Evolutionary conservation across 148 eudicot species (phyloP).

Genomic region (Chenopodium album): DNA sequence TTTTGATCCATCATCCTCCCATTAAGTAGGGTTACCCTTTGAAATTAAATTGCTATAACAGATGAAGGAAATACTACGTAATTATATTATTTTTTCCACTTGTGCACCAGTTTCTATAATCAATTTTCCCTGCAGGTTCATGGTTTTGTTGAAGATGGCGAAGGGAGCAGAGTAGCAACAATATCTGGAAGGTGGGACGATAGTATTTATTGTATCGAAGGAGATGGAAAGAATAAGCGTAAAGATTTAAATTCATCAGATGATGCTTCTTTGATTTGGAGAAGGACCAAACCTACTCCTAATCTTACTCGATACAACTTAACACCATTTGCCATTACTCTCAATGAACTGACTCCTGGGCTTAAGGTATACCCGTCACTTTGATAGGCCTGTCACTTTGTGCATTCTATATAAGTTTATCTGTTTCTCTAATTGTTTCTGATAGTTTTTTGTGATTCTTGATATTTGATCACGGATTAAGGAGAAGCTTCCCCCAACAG

Average conservation of each 20-base stretch:
- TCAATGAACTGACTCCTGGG: constrained; percentile 87
- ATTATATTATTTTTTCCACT: too few species aligned
- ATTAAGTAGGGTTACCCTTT: too few species aligned
- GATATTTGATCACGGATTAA: constrained; percentile 49
- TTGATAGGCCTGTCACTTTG: constrained; percentile 17
- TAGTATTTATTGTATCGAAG: constrained; percentile 52
- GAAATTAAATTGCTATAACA: too few species aligned
- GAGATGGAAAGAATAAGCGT: constrained; percentile 52
- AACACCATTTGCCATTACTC: constrained; percentile 74
- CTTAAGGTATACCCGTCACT: constrained; percentile 52
- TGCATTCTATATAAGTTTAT: constrained; percentile 20
- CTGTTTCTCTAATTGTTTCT: constrained; percentile 31
- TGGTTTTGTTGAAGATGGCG: constrained; percentile 71
- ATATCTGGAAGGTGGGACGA: constrained; percentile 87
- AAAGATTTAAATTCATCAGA: constrained; percentile 46
- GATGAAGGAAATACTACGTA: too few species aligned
- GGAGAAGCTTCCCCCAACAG: constrained; percentile 94
- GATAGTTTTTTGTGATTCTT: constrained; percentile 37
- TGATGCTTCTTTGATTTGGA: constrained; percentile 68
- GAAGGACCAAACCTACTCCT: constrained; percentile 54
- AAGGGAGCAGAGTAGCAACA: constrained; percentile 60
- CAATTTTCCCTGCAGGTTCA: constrained; percentile 52
- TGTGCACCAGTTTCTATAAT: too few species aligned
- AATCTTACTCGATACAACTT: constrained; percentile 79
- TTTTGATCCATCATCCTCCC: too few species aligned